Evolutionary conservation across 2,329 filamentous ascomycete species (phyloP).

Genomic region (Phialocephala sp.): DNA sequence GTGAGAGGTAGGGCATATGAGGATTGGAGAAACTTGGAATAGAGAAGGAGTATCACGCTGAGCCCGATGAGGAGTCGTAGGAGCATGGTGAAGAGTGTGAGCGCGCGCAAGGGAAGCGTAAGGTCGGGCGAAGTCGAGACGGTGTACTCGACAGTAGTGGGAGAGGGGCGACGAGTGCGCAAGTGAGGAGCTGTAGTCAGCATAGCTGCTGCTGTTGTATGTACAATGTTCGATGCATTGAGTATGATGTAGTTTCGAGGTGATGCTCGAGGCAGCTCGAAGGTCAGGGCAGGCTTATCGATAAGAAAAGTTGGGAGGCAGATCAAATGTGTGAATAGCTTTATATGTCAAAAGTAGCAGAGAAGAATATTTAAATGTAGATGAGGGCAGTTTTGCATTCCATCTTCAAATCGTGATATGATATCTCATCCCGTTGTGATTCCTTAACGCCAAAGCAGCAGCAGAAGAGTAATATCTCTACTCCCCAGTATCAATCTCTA

Average conservation of each 20-base stretch:
- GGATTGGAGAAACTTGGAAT: conserved; percentile 51
- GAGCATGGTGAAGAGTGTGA: conserved; percentile 51
- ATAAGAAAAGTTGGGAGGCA: conserved; percentile 23
- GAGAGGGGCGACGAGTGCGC: conserved; percentile 71
- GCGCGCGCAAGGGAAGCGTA: conserved; percentile 54
- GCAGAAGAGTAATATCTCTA: conserved; percentile 21
- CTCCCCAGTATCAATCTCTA: conserved; percentile 46
- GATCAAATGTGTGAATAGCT: not conserved
- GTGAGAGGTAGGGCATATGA: conserved; percentile 24
- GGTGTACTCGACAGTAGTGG: conserved; percentile 90
- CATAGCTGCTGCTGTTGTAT: conserved; percentile 51
- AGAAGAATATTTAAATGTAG: not conserved
- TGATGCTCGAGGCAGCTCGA: conserved; percentile 18
- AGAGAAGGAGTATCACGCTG: conserved; percentile 54
- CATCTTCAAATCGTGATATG: not conserved
- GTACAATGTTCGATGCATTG: conserved; percentile 23
- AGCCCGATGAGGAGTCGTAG: conserved; percentile 49
- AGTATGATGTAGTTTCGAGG: conserved; percentile 12
- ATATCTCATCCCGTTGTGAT: not conserved
- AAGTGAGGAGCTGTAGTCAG: conserved; percentile 66
- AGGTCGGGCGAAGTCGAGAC: conserved; percentile 77
- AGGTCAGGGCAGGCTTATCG: conserved; percentile 29
- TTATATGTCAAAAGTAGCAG: not conserved
- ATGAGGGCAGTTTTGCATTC: not conserved
- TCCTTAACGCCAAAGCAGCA: not conserved